phyloP scores from a whole-genome alignment of 352 stramenopile species.

The Phytopythium kandeliae region DNA sequence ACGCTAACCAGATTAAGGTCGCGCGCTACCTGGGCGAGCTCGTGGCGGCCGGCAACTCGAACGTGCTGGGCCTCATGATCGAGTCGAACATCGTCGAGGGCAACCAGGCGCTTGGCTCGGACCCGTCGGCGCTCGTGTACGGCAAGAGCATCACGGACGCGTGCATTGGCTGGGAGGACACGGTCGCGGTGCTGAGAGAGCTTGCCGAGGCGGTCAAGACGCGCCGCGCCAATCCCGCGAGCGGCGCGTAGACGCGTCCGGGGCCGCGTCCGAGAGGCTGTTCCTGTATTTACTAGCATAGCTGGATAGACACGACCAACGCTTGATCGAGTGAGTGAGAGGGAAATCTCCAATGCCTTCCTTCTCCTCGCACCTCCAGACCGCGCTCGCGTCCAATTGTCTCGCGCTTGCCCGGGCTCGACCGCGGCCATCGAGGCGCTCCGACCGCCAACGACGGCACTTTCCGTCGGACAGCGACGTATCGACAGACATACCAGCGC shows the following conservation, averaged over 20 bases:
- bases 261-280: no score
- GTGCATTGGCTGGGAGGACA: slow-evolving; percentile 84
- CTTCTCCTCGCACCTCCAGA: neutral
- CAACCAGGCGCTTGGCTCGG: slow-evolving; percentile 72
- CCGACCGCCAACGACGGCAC: neutral
- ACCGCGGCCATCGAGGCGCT: neutral
- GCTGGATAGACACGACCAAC: slow-evolving; percentile 1
- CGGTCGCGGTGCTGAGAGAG: slow-evolving; percentile 49
- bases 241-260: neutral
- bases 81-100: slow-evolving; percentile 86
- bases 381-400: no score
- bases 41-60: slow-evolving; percentile 53
- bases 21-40: slow-evolving; percentile 57
- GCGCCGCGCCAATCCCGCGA: slow-evolving; percentile 24
- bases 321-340: no score
- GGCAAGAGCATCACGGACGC: slow-evolving; percentile 86
- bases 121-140: slow-evolving; percentile 69
- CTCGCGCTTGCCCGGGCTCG: neutral
- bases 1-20: slow-evolving; percentile 82
- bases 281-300: slow-evolving; percentile 4
- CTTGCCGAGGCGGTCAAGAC: slow-evolving; percentile 49
- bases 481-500: no score
- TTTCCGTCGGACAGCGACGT: no score
- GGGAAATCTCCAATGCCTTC: no score
- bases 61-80: slow-evolving; percentile 84